Evolutionary conservation across 306 rosid species (phyloP).

Genomic region (Echinosophora koreensis): DNA sequence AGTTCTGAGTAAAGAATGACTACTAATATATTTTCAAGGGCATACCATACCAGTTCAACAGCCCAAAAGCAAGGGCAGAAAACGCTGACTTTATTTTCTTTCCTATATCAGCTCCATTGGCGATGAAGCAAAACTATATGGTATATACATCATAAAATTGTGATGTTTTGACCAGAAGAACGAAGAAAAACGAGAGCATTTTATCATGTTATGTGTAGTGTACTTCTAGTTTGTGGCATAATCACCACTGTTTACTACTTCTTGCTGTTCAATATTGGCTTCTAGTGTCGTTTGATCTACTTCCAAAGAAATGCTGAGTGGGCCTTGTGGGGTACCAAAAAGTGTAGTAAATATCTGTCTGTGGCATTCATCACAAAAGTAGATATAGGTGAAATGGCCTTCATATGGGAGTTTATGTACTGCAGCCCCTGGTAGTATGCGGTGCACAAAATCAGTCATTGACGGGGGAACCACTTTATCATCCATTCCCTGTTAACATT

Average conservation of each 20-base stretch:
- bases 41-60: constrained; percentile 33
- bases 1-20: neutral
- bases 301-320: constrained; percentile 52
- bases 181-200: neutral
- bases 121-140: constrained; percentile 58
- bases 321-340: constrained; percentile 96
- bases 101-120: constrained; percentile 46
- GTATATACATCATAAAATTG: constrained; percentile 62
- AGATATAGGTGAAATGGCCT: constrained; percentile 92
- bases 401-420: constrained; percentile 98
- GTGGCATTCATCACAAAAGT: constrained; percentile 96
- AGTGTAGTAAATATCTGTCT: constrained; percentile 94
- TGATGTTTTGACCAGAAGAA: constrained; percentile 34
- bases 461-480: constrained; percentile 92
- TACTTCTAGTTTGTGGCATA: constrained; percentile 41
- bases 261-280: constrained; percentile 51
- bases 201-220: constrained; percentile 40
- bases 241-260: constrained; percentile 46
- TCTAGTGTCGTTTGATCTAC: constrained; percentile 47
- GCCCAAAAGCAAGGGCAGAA: constrained; percentile 36
- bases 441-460: constrained; percentile 96
- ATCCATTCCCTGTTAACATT: constrained; percentile 91
- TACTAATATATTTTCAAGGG: neutral
- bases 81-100: constrained; percentile 45
- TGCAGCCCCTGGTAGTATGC: constrained; percentile 89